Percentiles rank a stretch among this genome's conserved stretches.
phyloP scores from a whole-genome alignment of 2,329 filamentous ascomycete genomes.

The Hymenoscyphus scutula region DNA sequence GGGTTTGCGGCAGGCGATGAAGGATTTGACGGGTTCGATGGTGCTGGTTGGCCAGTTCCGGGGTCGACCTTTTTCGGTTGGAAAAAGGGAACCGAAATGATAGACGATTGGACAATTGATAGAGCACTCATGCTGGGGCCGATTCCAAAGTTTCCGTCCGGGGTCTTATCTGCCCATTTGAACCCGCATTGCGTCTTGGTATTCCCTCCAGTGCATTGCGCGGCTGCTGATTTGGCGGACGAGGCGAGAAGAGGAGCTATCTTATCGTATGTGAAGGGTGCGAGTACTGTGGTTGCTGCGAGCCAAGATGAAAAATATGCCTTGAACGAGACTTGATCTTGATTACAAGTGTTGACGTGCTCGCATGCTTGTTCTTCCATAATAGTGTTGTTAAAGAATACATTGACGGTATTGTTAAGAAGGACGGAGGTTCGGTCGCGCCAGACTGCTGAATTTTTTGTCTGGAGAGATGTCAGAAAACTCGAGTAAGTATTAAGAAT shows the following conservation, averaged over 20 bases:
- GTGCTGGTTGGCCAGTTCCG: not conserved
- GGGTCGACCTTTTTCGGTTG: not conserved
- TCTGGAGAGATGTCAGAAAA: slow-evolving; percentile 30
- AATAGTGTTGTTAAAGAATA: slow-evolving; percentile 50
- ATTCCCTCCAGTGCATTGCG: slow-evolving; percentile 56
- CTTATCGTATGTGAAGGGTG: slow-evolving; percentile 53
- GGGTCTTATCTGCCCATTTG: slow-evolving; percentile 53
- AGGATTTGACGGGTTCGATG: not conserved
- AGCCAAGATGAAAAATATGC: slow-evolving; percentile 62
- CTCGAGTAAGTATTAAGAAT: not conserved
- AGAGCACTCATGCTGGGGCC: slow-evolving; percentile 71
- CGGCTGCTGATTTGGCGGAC: slow-evolving; percentile 56
- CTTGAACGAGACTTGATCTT: slow-evolving; percentile 64
- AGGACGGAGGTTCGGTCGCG: slow-evolving; percentile 55
- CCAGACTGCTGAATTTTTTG: slow-evolving; percentile 50
- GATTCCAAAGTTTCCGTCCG: slow-evolving; percentile 58
- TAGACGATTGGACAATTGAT: slow-evolving; percentile 60
- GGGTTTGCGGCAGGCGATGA: not conserved
- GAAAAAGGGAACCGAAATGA: slow-evolving; percentile 48
- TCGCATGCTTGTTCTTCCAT: slow-evolving; percentile 68
- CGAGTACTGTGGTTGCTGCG: slow-evolving; percentile 61
- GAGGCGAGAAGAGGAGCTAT: slow-evolving; percentile 54
- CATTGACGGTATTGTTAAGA: slow-evolving; percentile 49
- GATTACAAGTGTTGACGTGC: slow-evolving; percentile 55
- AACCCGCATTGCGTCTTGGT: slow-evolving; percentile 59